Evolutionary conservation across 495 filamentous ascomycete species (phyloP), one percentile per base, ranked within the genome.

Genomic region (Aspergillus hancockii): DNA sequence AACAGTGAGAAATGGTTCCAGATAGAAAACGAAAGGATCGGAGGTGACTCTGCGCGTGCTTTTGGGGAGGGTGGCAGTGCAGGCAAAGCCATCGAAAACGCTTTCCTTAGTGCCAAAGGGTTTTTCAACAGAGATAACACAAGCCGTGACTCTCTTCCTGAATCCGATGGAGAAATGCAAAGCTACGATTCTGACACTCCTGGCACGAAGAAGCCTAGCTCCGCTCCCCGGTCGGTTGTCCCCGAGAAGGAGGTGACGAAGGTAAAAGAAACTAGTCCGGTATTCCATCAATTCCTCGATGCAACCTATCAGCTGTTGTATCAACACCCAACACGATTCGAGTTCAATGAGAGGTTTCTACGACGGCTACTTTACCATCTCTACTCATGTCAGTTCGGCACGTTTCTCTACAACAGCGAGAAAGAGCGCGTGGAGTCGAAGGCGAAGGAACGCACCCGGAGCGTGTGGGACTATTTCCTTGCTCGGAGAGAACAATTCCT

Each of bases 211-310:
- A 83, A 81, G 50, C 70, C 77, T 23, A 73, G 53, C 58, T 74
- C 71, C 30, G 62, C 60, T 30, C 75, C 78, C 51, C 69, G 71
- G 55, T 69, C 75, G 10, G 65, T 63, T 40, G 66, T 64, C 16
- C 66, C 75, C 1, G 83, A 87, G 52, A 82, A 83, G 58, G 73
- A 76, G 57, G 69, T 79, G n/a, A 88, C 84, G 9, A 88, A 86
- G 61, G 78, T 82, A 28, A 96, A 91, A 57, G 93, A 98, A 69
- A 90, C 93, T 2, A 92, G 89, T n/a, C 95, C 95, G 0, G 88
- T 98, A 13, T 98, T 99, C 75, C 95, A 99, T 65, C 95, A 99
- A 69, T 99, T 98, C 72, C 86, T 99, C 10, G 95, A 99, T 66
- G 90, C 91, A 19, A 92, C 91, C 5, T 98, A 93, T 62, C 95